A percentile compares a stretch with the other conserved stretches of the same genome.
phyloP scores from a whole-genome alignment of 371 early-diverging fungal genomes.

The Cokeromyces recurvatus region DNA sequence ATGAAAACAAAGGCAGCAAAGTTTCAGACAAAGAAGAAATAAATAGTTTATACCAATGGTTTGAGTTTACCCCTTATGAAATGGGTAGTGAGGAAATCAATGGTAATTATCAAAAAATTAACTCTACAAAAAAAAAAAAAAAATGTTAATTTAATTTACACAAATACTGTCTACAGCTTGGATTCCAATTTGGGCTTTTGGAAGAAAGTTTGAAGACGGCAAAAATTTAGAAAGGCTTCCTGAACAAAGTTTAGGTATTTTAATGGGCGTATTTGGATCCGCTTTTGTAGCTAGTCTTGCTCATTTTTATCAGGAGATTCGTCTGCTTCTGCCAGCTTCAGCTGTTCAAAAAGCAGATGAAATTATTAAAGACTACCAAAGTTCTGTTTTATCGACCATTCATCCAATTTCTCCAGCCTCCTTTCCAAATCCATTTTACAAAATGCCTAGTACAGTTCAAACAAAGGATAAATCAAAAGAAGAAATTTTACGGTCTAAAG shows the following conservation, averaged over 20 bases:
- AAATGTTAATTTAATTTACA: too few relatives aligned
- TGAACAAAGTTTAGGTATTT: slow-evolving; percentile 58
- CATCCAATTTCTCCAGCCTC: slow-evolving; percentile 52
- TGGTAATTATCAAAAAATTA: too few relatives aligned
- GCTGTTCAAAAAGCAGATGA: slow-evolving; percentile 24
- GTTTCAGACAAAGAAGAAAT: too few relatives aligned
- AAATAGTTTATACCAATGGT: slow-evolving; percentile 63
- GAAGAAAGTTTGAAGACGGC: slow-evolving; percentile 60
- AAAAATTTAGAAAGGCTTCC: slow-evolving; percentile 49
- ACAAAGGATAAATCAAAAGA: not conserved
- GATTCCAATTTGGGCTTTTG: slow-evolving; percentile 73
- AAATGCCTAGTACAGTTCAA: slow-evolving; percentile 12
- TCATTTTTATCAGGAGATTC: slow-evolving; percentile 52
- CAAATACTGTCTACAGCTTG: slow-evolving; percentile 41
- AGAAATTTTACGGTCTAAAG: slow-evolving; percentile 13
- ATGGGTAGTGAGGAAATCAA: slow-evolving; percentile 67
- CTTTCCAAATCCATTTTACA: slow-evolving; percentile 54
- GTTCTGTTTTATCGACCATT: slow-evolving; percentile 37
- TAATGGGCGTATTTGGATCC: slow-evolving; percentile 59
- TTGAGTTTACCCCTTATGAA: slow-evolving; percentile 73
- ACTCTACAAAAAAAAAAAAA: not conserved
- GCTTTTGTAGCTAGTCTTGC: slow-evolving; percentile 65
- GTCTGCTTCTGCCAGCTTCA: slow-evolving; percentile 27
- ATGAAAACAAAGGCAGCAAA: too few relatives aligned
- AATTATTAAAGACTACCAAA: slow-evolving; percentile 34